These are phyloP conservation scores for Nothophoma quercina DNA, from an alignment of 2,329 filamentous ascomycete genomes.

Conservation along the genomic window DNA sequence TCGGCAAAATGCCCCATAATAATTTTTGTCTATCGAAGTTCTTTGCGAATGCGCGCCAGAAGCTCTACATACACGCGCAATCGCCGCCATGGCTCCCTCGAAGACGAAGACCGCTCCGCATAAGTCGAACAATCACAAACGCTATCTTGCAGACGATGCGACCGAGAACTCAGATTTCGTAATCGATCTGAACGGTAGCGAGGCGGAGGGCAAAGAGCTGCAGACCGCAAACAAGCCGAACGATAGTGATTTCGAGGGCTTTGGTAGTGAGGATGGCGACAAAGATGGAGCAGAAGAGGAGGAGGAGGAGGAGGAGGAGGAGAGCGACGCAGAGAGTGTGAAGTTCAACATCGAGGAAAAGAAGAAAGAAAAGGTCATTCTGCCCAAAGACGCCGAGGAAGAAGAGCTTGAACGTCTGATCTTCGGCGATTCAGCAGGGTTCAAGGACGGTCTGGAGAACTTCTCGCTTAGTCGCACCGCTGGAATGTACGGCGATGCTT, in stretches of 20 bases:
- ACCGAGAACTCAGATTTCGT: slow-evolving; percentile 23
- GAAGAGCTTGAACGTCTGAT: slow-evolving; percentile 87
- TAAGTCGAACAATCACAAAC: slow-evolving; percentile 30
- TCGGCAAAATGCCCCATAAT: slow-evolving; percentile 36
- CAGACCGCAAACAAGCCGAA: slow-evolving; percentile 27
- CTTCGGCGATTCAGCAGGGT: slow-evolving; percentile 85
- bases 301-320: slow-evolving; percentile 10
- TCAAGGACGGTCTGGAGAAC: slow-evolving; percentile 75
- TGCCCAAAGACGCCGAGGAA: slow-evolving; percentile 81
- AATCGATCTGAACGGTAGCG: slow-evolving; percentile 31
- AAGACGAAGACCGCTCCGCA: slow-evolving; percentile 28
- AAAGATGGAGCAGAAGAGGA: slow-evolving; percentile 9
- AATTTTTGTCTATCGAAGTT: slow-evolving; percentile 38
- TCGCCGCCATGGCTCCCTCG: slow-evolving; percentile 38
- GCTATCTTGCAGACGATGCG: slow-evolving; percentile 27
- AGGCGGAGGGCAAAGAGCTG: slow-evolving; percentile 33
- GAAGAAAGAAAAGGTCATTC: slow-evolving; percentile 30
- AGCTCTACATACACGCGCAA: slow-evolving; percentile 22
- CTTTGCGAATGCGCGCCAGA: slow-evolving; percentile 30
- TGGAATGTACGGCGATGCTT: slow-evolving; percentile 37
- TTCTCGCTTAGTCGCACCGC: slow-evolving; percentile 56
- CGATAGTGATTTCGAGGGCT: slow-evolving; percentile 36
- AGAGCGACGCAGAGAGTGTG: slow-evolving; percentile 32
- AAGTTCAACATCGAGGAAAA: slow-evolving; percentile 31
- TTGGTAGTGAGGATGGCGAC: slow-evolving; percentile 25